These are phyloP conservation scores for Pilatotrama ljubarskyi DNA, from an alignment of 768 basidiomycete species.

Conservation along the genomic window DNA sequence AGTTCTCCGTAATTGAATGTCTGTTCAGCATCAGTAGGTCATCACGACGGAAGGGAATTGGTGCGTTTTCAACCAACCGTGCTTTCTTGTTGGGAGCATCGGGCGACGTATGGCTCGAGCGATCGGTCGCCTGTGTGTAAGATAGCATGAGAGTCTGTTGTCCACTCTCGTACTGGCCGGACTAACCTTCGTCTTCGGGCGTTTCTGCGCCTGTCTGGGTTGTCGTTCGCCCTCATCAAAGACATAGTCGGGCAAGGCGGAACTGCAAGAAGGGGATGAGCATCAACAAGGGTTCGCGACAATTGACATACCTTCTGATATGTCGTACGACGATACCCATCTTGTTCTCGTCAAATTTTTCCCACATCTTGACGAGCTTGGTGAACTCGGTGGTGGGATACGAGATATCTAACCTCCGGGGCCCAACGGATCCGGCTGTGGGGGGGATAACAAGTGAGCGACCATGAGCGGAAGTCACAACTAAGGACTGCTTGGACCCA, in stretches of 20 bases:
- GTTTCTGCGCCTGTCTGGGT: constrained; percentile 67
- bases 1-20: constrained; percentile 16
- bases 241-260: constrained; percentile 77
- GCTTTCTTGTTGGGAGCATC: constrained; percentile 78
- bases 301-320: constrained; percentile 70
- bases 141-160: constrained; percentile 3
- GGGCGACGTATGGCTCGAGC: constrained; percentile 60
- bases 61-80: constrained; percentile 47
- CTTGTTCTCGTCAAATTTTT: constrained; percentile 84
- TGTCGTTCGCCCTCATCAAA: constrained; percentile 82
- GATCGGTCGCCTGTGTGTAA: constrained; percentile 57
- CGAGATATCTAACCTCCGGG: constrained; percentile 90
- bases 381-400: constrained; percentile 96
- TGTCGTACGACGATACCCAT: constrained; percentile 96
- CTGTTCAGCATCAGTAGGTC: constrained; percentile 1
- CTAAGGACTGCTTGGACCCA: constrained; percentile 40
- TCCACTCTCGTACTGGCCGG: constrained; percentile 3
- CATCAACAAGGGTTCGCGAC: neutral
- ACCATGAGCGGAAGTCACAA: neutral
- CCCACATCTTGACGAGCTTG: constrained; percentile 93
- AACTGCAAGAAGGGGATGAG: constrained; percentile 41
- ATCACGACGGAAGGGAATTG: neutral
- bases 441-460: constrained; percentile 9
- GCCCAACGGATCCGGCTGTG: constrained; percentile 73
- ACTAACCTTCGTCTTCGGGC: constrained; percentile 67